Percentiles rank a stretch among this genome's conserved stretches.
Conservation (phyloP, 805 yeast species). For the Teunomyces gatunensis region DNA sequence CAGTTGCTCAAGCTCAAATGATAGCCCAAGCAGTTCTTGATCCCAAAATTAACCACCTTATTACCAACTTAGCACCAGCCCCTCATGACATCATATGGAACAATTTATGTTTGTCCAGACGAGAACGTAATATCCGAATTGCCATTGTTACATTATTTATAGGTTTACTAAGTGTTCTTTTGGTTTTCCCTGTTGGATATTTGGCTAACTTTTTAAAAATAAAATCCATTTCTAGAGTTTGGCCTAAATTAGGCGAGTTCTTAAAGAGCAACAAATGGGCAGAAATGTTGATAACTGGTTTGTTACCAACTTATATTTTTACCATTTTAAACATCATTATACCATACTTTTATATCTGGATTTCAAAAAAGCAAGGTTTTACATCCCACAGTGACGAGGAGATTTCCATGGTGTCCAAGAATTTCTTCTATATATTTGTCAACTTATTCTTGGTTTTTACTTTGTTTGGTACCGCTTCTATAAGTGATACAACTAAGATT, state of each 20-base stretch:
- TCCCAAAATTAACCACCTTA: constrained; percentile 80
- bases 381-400: constrained; percentile 93
- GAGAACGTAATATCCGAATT: constrained; percentile 63
- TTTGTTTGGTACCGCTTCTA: constrained; percentile 85
- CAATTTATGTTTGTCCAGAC: constrained; percentile 76
- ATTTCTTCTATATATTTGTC: constrained; percentile 91
- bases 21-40: constrained; percentile 93
- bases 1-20: constrained; percentile 95
- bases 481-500: constrained; percentile 85
- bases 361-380: constrained; percentile 82
- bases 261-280: constrained; percentile 68
- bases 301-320: constrained; percentile 88
- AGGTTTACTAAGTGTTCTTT: constrained; percentile 64
- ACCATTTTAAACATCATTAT: constrained; percentile 77
- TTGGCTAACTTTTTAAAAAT: constrained; percentile 78
- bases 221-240: constrained; percentile 71
- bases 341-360: constrained; percentile 83
- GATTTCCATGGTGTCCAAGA: constrained; percentile 82
- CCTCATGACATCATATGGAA: constrained; percentile 96
- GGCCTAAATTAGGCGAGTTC: constrained; percentile 78
- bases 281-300: constrained; percentile 76
- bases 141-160: constrained; percentile 65
- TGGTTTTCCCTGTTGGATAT: constrained; percentile 81
- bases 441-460: constrained; percentile 93
- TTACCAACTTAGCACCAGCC: constrained; percentile 87